Evolutionary conservation across 2,329 filamentous ascomycete genomes (phyloP), one percentile per base, ranked within the genome.

Genomic region (Erysiphe pulchra): DNA sequence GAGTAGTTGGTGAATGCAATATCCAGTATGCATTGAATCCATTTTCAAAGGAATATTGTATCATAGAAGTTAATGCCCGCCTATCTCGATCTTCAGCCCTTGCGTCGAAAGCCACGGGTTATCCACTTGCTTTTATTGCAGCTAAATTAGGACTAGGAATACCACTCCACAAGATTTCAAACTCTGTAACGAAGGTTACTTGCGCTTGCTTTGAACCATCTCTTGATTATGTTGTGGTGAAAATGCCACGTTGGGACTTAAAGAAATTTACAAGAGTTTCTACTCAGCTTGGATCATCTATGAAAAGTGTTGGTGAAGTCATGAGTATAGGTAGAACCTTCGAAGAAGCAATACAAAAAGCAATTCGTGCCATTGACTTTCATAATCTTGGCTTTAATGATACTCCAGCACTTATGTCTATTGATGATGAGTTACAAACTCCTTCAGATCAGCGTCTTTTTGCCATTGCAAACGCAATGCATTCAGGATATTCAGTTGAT

Each of bases 291-390:
- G 87, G 86, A 30, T 95, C 90, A 2, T 93, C 87, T 12, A 98
- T 98, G 90, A 98, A 95, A 77, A 93, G 84, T 72, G 86, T 98
- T 45, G 90, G 90, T 58, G 90, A 98, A 61, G 90, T 98, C 53
- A 95, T 98, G 90, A 87, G 81, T 57, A 94, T 98, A 54, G 90
- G 90, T 47, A 71, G 90, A 52, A 92, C 82, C 0, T 98, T 98
- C 55, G 90, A 98, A 63, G 90, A 98, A 64, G 90, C 90, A 9
- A 93, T 98, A 38, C 90, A 98, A 57, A 98, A 95, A 63, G 90
- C 90, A 17, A 98, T 98, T 55, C 79, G 90, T 44, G 78, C 84
- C 37, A 87, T 95, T 47, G 90, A 98, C 61, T 87, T 83, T 63
- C 79, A 90, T 66, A 95, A 95, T 59, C 70, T 93, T 20, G 90